Conservation (phyloP, 2,329 filamentous ascomycete species). For the Pseudogymnoascus sp. region DNA sequence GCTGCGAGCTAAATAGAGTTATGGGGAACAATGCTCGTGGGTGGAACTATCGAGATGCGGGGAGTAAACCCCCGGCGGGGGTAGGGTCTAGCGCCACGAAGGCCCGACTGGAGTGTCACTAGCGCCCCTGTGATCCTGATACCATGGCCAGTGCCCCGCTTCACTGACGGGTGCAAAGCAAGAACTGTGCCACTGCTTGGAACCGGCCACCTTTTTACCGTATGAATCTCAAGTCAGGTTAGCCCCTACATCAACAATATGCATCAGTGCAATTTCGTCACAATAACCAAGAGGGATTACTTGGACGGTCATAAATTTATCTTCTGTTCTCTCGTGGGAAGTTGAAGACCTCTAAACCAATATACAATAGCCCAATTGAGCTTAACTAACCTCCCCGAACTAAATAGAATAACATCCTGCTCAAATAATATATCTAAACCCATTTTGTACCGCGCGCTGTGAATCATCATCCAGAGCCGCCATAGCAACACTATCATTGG, state of each 20-base stretch:
- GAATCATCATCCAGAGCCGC: conserved; percentile 8
- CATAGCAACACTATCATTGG: not conserved
- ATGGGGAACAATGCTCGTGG: not conserved
- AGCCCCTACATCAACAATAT: not conserved
- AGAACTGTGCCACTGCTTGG: not conserved
- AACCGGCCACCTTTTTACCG: not conserved
- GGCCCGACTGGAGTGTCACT: conserved; percentile 17
- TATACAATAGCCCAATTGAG: too few species aligned
- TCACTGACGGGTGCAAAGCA: not conserved
- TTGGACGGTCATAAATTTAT: not conserved
- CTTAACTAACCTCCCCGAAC: too few species aligned
- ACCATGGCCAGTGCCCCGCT: not conserved
- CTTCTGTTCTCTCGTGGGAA: not conserved
- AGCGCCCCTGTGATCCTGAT: not conserved
- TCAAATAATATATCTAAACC: conserved; percentile 11
- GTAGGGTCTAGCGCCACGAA: not conserved
- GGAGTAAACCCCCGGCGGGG: not conserved
- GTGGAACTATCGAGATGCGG: not conserved
- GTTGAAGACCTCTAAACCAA: not conserved
- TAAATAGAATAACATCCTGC: not conserved
- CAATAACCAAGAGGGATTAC: not conserved
- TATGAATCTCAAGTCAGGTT: not conserved
- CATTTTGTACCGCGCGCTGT: conserved; percentile 1
- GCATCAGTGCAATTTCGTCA: too few species aligned
- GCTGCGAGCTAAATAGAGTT: not conserved